These are phyloP conservation scores for Saccharomycopsis guyanensis DNA, from an alignment of 805 yeast species.

Conservation along the genomic window DNA sequence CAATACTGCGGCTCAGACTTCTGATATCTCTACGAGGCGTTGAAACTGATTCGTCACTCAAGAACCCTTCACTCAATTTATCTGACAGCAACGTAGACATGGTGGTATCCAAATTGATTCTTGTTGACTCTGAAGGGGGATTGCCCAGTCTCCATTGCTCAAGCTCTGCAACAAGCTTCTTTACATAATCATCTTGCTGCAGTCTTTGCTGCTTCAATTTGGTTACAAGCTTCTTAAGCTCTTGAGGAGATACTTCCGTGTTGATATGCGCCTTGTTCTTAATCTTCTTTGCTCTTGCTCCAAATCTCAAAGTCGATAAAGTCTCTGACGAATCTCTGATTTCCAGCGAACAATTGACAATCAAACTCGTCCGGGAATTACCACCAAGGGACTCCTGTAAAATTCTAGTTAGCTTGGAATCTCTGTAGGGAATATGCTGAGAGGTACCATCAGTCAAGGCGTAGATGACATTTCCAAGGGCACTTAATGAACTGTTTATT, in stretches of 20 bases:
- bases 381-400: conserved; percentile 79
- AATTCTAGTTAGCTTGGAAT: conserved; percentile 70
- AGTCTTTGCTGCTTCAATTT: conserved; percentile 27
- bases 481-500: conserved; percentile 69
- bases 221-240: conserved; percentile 28
- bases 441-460: conserved; percentile 64
- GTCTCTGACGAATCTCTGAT: conserved; percentile 53
- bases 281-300: conserved; percentile 61
- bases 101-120: conserved; percentile 7
- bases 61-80: too few species aligned
- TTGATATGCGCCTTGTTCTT: conserved; percentile 59
- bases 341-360: conserved; percentile 68
- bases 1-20: too few species aligned
- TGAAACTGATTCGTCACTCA: too few species aligned
- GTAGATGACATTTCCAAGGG: conserved; percentile 75
- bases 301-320: conserved; percentile 65
- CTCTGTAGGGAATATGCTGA: conserved; percentile 66
- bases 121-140: conserved; percentile 6
- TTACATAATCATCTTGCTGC: conserved; percentile 31
- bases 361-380: conserved; percentile 66
- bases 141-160: conserved; percentile 15
- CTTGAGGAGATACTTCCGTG: conserved; percentile 45
- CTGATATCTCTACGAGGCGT: too few species aligned
- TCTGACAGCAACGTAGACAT: not conserved
- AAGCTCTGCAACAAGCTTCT: conserved; percentile 21